Evolutionary conservation across 345 rosid species (phyloP), one percentile per base, ranked within the genome.

Genomic region (Moricandia arvensis): DNA sequence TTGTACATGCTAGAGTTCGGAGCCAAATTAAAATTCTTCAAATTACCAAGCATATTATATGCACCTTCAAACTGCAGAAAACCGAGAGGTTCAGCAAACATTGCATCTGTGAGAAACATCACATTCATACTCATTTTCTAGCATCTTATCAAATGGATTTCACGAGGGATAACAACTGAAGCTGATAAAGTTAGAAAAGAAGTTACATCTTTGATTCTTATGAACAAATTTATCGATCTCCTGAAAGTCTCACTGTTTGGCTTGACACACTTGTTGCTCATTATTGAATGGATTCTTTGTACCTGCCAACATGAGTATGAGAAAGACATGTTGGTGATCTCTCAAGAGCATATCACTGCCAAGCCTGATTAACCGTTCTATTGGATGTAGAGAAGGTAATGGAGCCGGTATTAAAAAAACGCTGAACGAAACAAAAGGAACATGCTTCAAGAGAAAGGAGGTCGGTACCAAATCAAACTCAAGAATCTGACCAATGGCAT

Each of bases 121-220:
- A 33, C 29, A 49, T 12, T 34, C 35, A 49, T 47, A 57, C 30
- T 47, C 30, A 57, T 54, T 66, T 27, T 34, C 69, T 45, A 59
- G n/a, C 30, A 29, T 65, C 47, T 21, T 17, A n/a, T 58, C 51
- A 57, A 49, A 60, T 6, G 59, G 47, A 24, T 16, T 47, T 65
- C 30, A 51, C 5, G 60, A 37, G 9, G 1, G 38, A 7, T 65
- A 65, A 68, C 59, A 57, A 31, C 27, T 53, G 33, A 70, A 57
- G 38, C 66, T 69, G 65, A 27, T 61, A 34, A 72, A 59, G 75
- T 27, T 5, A 45, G 59, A 27, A 35, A 45, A 31, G 43, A 71
- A 78, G 87, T 85, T 85, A 95, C 99, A 77, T 95, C 97, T 89
- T 86, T 90, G 86, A 87, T 84, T 84, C 80, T 88, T 72, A 81